Base-by-base conservation (phyloP, 768 basidiomycete species). In the Tricholomella constricta region DNA sequence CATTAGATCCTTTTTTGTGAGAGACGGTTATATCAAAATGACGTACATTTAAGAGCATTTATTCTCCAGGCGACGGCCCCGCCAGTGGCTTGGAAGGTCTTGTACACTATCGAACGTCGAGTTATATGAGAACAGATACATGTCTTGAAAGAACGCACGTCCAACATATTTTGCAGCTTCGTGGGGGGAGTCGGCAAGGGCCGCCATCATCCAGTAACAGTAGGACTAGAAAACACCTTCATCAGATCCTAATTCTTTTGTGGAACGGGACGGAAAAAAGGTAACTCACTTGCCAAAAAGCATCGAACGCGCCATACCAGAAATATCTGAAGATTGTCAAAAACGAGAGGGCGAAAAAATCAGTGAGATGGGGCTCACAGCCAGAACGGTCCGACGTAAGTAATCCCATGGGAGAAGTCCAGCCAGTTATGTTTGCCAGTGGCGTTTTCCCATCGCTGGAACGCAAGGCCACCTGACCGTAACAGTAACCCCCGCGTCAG, bases 201-300 rank as follows among this genome's bases (percentile, higher is more conserved):
- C 57, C 37, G 63, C 66, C 66, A 68, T 68, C 31, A 68, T 29
- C 66, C 66, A 68, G 49, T 68, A 68, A 36, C 66, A 66, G 45
- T 59, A 68, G 8, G 64, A 65, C 64, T 65, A 34, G 14, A 19
- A 27, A 14, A 19, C 5, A 2, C 7, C 5, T 19, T 7, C 20
- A 10, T 6, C 4, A 17, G 7, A 37, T 19, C 15, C 25, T 41
- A 29, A n/a, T 11, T 48, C 15, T 35, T 20, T 41, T 5, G 41
- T 17, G 41, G 22, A n/a, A n/a, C 11, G 19, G 17, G 20, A 20
- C 38, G 14, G 27, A 15, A 25, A 14, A n/a, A n/a, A n/a, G n/a
- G 17, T 25, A n/a, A 43, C 56, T 27, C 36, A 64, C 63, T 55
- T 66, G 66, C 66, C 66, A 68, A 47, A 68, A 66, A 12, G 66